Evolutionary conservation across 139 green algal species (phyloP).

Genomic region (Chlorella sp.): DNA sequence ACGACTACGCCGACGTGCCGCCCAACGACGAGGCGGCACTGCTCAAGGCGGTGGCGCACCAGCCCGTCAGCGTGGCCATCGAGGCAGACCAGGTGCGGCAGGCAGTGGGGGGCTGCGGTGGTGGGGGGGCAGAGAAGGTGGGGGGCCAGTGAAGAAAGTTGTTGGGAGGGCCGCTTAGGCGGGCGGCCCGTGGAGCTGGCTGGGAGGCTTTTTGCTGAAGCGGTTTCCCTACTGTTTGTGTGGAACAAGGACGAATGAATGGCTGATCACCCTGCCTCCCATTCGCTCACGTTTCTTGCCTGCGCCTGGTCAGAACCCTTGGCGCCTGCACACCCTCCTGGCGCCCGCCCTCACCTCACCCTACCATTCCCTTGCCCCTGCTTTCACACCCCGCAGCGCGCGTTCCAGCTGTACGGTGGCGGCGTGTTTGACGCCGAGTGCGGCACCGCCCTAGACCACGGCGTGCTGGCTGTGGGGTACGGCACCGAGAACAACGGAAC

Average conservation of each 20-base stretch:
- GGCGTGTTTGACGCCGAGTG: constrained; percentile 86
- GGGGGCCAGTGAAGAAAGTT: too few species aligned
- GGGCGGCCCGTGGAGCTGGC: too few species aligned
- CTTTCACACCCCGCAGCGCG: constrained; percentile 19
- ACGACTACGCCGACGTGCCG: constrained; percentile 88
- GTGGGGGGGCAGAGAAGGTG: background rate
- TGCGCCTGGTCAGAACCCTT: background rate
- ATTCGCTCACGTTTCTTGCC: too few species aligned
- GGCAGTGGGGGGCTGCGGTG: background rate
- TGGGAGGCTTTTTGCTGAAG: too few species aligned
- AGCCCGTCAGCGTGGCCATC: constrained; percentile 96
- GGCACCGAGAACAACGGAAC: constrained; percentile 54
- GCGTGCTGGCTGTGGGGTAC: constrained; percentile 96
- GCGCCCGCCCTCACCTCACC: background rate
- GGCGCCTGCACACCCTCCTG: background rate
- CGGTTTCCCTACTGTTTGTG: too few species aligned
- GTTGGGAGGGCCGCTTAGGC: background rate
- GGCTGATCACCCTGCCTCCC: too few species aligned
- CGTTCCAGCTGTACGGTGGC: constrained; percentile 93
- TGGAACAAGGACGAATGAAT: too few species aligned
- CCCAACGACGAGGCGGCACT: constrained; percentile 76
- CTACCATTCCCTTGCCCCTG: background rate
- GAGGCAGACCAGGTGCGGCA: constrained; percentile 73
- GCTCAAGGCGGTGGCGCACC: constrained; percentile 77
- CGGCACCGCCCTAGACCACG: constrained; percentile 92